These are phyloP conservation scores for Rhododendron ovatum DNA, from an alignment of 148 eudicot species.

Conservation along the genomic window DNA sequence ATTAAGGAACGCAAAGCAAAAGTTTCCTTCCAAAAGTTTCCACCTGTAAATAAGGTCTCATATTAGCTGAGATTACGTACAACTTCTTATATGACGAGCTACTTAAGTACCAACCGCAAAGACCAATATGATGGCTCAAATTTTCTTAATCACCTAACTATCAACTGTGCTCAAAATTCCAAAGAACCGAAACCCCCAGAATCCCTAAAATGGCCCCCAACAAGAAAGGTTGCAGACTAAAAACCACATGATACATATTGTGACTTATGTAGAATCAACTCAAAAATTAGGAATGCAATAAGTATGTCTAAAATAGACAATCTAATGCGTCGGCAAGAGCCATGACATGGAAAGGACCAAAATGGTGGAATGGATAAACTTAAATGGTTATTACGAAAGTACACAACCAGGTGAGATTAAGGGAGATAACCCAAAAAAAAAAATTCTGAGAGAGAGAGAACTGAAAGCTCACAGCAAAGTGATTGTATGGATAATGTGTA, in stretches of 20 bases:
- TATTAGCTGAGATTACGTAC: constrained; percentile 13
- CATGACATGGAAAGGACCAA: background rate
- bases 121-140: background rate
- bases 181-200: background rate
- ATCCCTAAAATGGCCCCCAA: background rate
- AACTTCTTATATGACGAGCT: background rate
- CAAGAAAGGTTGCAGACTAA: background rate
- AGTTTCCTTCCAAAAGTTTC: constrained; percentile 52
- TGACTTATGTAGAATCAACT: background rate
- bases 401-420: background rate
- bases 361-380: background rate
- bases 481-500: background rate
- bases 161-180: background rate
- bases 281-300: background rate
- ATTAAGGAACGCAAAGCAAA: constrained; percentile 35
- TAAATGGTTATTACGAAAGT: background rate
- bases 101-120: background rate
- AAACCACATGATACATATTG: background rate
- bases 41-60: constrained; percentile 46
- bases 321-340: background rate
- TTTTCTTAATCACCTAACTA: background rate
- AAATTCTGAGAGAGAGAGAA: background rate
- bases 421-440: background rate
- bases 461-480: background rate
- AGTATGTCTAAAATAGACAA: background rate